Percentiles rank a stretch among this genome's conserved stretches.
phyloP scores from a whole-genome alignment of 257 asterid species.

The Petrea volubilis region DNA sequence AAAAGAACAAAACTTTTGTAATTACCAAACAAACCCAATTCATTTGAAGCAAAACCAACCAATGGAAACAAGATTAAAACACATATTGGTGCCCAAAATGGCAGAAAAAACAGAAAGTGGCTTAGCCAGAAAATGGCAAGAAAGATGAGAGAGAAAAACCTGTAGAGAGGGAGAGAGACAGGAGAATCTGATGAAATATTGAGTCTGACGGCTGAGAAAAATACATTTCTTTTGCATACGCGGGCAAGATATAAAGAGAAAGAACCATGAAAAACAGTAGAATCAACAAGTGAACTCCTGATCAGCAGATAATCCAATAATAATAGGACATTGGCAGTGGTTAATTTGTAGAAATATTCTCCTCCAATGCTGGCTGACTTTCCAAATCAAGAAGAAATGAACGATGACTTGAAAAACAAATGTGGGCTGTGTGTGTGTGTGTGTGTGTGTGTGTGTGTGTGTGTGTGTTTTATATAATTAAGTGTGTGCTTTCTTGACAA shows the following conservation, averaged over 20 bases:
- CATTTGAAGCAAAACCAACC: conserved; percentile 16
- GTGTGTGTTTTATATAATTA: too few species aligned
- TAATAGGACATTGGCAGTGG: conserved; percentile 1
- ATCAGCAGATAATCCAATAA: not conserved
- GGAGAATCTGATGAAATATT: conserved; percentile 31
- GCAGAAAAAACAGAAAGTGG: conserved; percentile 21
- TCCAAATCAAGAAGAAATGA: conserved; percentile 29
- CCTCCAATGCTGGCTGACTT: conserved; percentile 11
- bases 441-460: too few species aligned
- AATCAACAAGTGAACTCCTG: not conserved
- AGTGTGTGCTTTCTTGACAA: not conserved
- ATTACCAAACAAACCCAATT: conserved; percentile 9
- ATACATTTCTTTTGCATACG: not conserved
- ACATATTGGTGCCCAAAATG: conserved; percentile 18
- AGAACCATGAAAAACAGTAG: not conserved
- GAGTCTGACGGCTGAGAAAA: conserved; percentile 37
- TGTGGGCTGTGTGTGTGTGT: conserved; percentile 29
- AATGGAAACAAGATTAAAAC: not conserved
- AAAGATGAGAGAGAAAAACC: conserved; percentile 30
- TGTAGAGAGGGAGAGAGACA: not conserved
- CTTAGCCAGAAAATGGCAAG: not conserved
- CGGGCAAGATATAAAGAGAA: not conserved
- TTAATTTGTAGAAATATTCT: conserved; percentile 20
- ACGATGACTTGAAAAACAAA: conserved; percentile 23
- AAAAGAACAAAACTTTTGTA: not conserved